Evolutionary conservation across 805 yeast species (phyloP).

Genomic region (Candida ascalaphidarum): DNA sequence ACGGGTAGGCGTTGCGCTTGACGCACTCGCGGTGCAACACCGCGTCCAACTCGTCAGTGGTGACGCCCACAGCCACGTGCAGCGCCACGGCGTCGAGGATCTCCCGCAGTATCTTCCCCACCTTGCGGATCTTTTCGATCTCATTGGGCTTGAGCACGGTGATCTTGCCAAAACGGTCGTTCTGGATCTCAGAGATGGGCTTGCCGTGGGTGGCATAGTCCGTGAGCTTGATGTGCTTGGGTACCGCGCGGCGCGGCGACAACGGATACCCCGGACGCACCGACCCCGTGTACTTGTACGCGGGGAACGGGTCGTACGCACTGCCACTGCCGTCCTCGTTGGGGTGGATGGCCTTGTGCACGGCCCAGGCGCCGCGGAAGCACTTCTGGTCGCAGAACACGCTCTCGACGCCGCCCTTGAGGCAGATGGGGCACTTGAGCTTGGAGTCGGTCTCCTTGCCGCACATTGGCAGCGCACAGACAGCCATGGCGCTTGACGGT

Average conservation of each 20-base stretch:
- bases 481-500: too few species aligned
- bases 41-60: constrained; percentile 86
- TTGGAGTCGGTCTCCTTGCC: constrained; percentile 70
- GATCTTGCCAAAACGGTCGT: constrained; percentile 62
- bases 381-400: constrained; percentile 81
- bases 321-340: constrained; percentile 43
- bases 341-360: constrained; percentile 70
- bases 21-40: constrained; percentile 83
- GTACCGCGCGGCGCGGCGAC: constrained; percentile 60
- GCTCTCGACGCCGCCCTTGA: constrained; percentile 56
- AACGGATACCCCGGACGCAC: constrained; percentile 78
- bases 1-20: constrained; percentile 86
- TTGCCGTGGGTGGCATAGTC: constrained; percentile 79
- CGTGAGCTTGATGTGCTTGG: constrained; percentile 63
- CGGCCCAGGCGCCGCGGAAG: constrained; percentile 61
- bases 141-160: constrained; percentile 58
- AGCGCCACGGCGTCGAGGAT: constrained; percentile 86
- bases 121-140: constrained; percentile 65
- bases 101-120: constrained; percentile 74
- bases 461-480: constrained; percentile 77
- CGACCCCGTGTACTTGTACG: constrained; percentile 63
- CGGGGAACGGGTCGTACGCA: constrained; percentile 78
- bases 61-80: constrained; percentile 75
- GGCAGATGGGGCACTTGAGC: constrained; percentile 86
- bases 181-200: constrained; percentile 69